Base-by-base conservation (phyloP, 2,329 filamentous ascomycete genomes). In the Mariannaea sp. region DNA sequence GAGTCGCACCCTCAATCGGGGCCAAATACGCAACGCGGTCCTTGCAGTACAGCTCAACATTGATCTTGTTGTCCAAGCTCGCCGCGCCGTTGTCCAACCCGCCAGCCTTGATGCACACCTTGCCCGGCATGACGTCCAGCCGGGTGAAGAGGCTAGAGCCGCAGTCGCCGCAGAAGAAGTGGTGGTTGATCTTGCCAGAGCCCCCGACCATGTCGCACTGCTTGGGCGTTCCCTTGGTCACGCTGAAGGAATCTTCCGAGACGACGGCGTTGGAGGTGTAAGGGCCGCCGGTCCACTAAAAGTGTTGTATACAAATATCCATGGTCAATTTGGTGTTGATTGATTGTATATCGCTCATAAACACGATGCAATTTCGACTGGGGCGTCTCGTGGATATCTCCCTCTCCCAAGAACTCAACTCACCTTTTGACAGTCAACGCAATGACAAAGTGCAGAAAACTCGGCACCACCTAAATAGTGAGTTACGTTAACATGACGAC, bases 201-300 rank as follows among this genome's bases (percentile, higher is more conserved):
- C 65, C 73, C 3, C 80, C 81, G 0, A 62, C 70, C 13, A 69
- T 66, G 55, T 82, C 78, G 62, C 74, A 83, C 24, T 71, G 61
- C 56, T 76, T 79, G 12, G 78, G 76, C 4, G 68, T 70, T 27
- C 80, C 80, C 61, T 80, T 77, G 42, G 74, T 79, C 19, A 83
- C 70, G 26, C 72, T 72, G 68, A 83, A 80, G 20, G 67, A 66
- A 7, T 65, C 64, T 13, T 76, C 73, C 4, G 78, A 72, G 3
- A 83, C 74, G 3, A 82, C 71, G 8, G 74, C 73, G 64, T 83
- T 84, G 62, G 79, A 77, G 26, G 80, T 82, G 64, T 76, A 83
- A 12, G 80, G 74, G n/a, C 77, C 71, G 32, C 80, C 80, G 7
- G 78, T 76, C 76, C 77, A 79, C 70, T 77, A 39, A 6, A 9